Evolutionary conservation across 2,329 filamentous ascomycete species (phyloP), one percentile per base, ranked within the genome.

Genomic region (Ophiosphaerella korrae): DNA sequence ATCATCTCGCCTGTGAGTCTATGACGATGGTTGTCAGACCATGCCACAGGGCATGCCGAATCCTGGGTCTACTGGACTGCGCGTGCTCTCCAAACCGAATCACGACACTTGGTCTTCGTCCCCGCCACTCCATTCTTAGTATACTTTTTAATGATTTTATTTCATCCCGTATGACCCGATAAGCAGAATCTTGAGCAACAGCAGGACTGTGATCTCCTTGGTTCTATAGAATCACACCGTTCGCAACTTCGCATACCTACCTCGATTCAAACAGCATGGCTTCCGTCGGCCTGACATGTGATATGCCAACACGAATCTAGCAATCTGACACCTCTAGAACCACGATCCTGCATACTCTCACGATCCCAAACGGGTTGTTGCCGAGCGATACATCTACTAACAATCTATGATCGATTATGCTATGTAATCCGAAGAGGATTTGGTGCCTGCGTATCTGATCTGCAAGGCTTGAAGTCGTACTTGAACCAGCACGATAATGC

Each of bases 131-230:
- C 33, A 43, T 39, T 43, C 45, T 24, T 34, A 29, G 26, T 14
- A 24, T 24, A 29, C 26, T 6, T 42, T 23, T 26, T 35, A 35
- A 43, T 38, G 41, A 52, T 58, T 35, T 42, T 38, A 41, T n/a
- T 31, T 39, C 26, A 41, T 37, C 42, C 53, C 51, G 51, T 42
- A 61, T 59, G 51, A 59, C 45, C 51, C 51, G 52, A 53, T 53
- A 53, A 57, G 55, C 49, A 53, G 18, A 34, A 11, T 42, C 45
- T n/a, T 36, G 54, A 49, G 39, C 50, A 53, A 42, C 49, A 52
- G 48, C 32, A 29, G 21, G 14, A 32, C 31, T 21, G 18, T 29
- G 21, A 34, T 16, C 8, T 34, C 36, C n/a, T 32, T 21, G 32
- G 14, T 40, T 13, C 13, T 12, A 24, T 24, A 26, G 21, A 29